Conservation (phyloP, 2,329 filamentous ascomycete genomes). For the Ceratocystis papillata region DNA sequence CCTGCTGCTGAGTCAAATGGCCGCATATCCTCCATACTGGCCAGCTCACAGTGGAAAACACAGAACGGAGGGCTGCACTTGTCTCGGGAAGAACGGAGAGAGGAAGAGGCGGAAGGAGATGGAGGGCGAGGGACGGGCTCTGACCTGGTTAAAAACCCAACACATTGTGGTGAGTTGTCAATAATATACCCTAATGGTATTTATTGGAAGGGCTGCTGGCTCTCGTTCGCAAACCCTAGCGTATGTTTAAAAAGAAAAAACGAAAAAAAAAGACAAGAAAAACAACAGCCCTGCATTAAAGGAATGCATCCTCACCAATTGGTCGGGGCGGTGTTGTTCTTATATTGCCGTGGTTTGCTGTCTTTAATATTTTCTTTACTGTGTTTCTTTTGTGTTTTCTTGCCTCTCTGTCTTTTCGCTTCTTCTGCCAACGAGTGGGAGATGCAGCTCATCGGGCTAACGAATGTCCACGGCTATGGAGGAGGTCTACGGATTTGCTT, state of each 20-base stretch:
- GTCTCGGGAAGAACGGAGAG: no score
- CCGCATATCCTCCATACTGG: no score
- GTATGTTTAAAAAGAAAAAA: no score
- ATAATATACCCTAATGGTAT: background rate
- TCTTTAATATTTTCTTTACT: background rate
- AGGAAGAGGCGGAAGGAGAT: no score
- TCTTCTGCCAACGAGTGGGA: background rate
- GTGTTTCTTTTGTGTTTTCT: background rate
- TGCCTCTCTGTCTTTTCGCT: background rate
- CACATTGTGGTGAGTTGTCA: background rate
- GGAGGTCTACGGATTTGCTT: background rate
- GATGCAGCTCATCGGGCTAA: background rate
- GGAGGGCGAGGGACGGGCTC: background rate
- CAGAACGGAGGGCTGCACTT: no score
- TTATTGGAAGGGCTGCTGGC: background rate
- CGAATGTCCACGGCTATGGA: background rate
- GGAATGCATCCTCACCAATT: constrained; percentile 2
- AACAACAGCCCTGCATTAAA: no score
- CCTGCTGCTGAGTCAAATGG: no score
- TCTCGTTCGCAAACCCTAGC: background rate
- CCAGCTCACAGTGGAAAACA: no score
- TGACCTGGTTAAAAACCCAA: background rate
- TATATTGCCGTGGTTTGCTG: background rate
- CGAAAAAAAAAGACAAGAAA: no score
- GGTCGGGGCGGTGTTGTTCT: background rate